These are phyloP conservation scores for Fusarium luffae DNA, from an alignment of 2,329 filamentous ascomycete species.

Conservation along the genomic window DNA sequence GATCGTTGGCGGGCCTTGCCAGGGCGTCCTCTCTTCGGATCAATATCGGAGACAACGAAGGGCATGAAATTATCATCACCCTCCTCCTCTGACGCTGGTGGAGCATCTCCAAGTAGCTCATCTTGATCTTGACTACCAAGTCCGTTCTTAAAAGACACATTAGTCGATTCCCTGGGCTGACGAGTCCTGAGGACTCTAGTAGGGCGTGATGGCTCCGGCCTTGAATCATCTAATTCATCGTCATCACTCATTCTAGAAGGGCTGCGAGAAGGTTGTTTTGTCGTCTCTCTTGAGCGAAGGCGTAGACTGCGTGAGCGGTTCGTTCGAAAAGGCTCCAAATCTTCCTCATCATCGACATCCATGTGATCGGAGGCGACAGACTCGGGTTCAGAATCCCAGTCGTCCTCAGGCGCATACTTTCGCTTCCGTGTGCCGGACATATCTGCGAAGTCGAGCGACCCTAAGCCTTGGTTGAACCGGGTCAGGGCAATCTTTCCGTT, in stretches of 20 bases:
- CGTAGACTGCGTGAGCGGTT: conserved; percentile 18
- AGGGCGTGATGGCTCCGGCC: conserved; percentile 8
- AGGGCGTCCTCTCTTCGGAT: conserved; percentile 39
- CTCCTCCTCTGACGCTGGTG: conserved; percentile 44
- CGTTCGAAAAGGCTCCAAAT: conserved; percentile 18
- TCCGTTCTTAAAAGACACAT: conserved; percentile 41
- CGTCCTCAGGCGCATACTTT: conserved; percentile 45
- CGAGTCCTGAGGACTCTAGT: conserved; percentile 44
- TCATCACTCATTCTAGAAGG: conserved; percentile 31
- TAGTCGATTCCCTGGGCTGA: conserved; percentile 43
- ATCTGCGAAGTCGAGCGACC: conserved; percentile 31
- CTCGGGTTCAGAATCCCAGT: conserved; percentile 45
- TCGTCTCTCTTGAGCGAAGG: conserved; percentile 45
- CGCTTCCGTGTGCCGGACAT: conserved; percentile 45
- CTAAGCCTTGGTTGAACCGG: conserved; percentile 32
- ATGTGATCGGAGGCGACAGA: conserved; percentile 43
- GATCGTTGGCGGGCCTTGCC: conserved; percentile 37
- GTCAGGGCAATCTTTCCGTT: conserved; percentile 50
- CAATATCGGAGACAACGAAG: conserved; percentile 54
- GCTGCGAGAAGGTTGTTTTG: conserved; percentile 33
- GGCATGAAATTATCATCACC: conserved; percentile 51
- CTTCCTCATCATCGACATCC: conserved; percentile 45
- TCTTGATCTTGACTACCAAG: conserved; percentile 45
- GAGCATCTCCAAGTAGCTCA: conserved; percentile 49
- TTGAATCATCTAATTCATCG: conserved; percentile 32